Conservation (phyloP, 495 filamentous ascomycete genomes). For the Alectoria sarmentosa region DNA sequence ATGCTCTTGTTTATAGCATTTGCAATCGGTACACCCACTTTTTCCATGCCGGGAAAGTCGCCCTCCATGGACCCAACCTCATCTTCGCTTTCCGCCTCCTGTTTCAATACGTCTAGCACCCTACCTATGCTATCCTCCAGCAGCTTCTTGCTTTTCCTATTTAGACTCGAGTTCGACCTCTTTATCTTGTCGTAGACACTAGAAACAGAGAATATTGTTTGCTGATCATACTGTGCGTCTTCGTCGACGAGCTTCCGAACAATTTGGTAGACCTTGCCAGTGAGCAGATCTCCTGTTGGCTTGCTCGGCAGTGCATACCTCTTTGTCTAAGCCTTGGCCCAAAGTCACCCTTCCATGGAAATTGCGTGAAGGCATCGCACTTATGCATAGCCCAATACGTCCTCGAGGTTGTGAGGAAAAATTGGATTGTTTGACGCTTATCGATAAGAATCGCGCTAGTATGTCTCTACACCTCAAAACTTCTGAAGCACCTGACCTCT, state of each 20-base stretch:
- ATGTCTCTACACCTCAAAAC: not conserved
- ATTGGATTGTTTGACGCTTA: slow-evolving; percentile 10
- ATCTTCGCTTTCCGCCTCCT: slow-evolving; percentile 48
- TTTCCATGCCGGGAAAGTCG: slow-evolving; percentile 57
- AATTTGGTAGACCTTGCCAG: slow-evolving; percentile 59
- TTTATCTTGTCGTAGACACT: slow-evolving; percentile 71
- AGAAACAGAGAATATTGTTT: slow-evolving; percentile 47
- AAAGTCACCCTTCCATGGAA: slow-evolving; percentile 41
- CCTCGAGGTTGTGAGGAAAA: not conserved
- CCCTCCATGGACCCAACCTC: slow-evolving; percentile 55
- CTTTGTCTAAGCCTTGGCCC: slow-evolving; percentile 48
- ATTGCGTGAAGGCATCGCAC: slow-evolving; percentile 31
- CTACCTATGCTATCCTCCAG: slow-evolving; percentile 83
- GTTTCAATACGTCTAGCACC: slow-evolving; percentile 65
- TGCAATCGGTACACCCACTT: slow-evolving; percentile 21
- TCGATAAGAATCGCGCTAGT: slow-evolving; percentile 16
- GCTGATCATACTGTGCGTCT: slow-evolving; percentile 42
- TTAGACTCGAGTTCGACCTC: slow-evolving; percentile 75
- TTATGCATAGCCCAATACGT: not conserved
- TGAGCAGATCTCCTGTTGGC: slow-evolving; percentile 12
- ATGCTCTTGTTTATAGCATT: slow-evolving; percentile 70
- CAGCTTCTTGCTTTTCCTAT: slow-evolving; percentile 67
- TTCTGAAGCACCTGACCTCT: not conserved
- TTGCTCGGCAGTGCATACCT: slow-evolving; percentile 34
- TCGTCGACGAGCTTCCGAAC: slow-evolving; percentile 66